Evolutionary conservation across 768 basidiomycete species (phyloP), one percentile per base, ranked within the genome.

Genomic region (Trichaptum fuscoviolaceum): DNA sequence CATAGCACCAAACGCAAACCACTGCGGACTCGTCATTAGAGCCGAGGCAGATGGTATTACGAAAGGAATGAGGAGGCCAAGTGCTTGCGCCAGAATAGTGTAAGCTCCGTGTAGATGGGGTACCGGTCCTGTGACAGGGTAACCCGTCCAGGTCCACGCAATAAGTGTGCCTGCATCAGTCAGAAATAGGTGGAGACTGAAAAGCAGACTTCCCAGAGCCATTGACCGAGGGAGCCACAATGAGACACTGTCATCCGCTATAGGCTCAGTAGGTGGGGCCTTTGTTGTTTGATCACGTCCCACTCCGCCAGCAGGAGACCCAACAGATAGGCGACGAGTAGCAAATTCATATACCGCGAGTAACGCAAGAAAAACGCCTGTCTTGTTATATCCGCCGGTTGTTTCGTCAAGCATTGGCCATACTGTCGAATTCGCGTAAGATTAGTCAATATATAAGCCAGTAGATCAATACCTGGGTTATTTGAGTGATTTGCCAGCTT

Each of bases 141-240:
- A 95, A n/a, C 93, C 93, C 0, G 92, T 90, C 93, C 93, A 96
- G 1, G 91, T 89, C 90, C 92, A 94, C 23, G 91, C 86, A 66
- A 95, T 82, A 59, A 94, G 82, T 0, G 92, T 92, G 69, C 87
- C 89, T 1, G 90, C 79, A 66, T 96, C 93, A 2, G 87, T 83
- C 63, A 93, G 77, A 58, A 93, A 81, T 60, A 85, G 87, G 70
- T 94, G 90, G 0, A 93, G 72, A 15, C 84, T 83, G 77, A 91
- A 94, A 10, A 95, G 73, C 30, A 91, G 77, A 35, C 85, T 83
- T 1, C 90, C 91, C 9, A 92, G 78, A 0, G 89, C 83, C 15
- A 91, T 68, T 0, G 88, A 84, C 1, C 77, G 69, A 15, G 72
- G 67, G 12, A 83, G 58, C 81, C 81, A 84, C 63, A 70, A 65